Evolutionary conservation across 1,284 basidiomycete species (phyloP), one percentile per base, ranked within the genome.

Genomic region (Leucoagaricus sp.): DNA sequence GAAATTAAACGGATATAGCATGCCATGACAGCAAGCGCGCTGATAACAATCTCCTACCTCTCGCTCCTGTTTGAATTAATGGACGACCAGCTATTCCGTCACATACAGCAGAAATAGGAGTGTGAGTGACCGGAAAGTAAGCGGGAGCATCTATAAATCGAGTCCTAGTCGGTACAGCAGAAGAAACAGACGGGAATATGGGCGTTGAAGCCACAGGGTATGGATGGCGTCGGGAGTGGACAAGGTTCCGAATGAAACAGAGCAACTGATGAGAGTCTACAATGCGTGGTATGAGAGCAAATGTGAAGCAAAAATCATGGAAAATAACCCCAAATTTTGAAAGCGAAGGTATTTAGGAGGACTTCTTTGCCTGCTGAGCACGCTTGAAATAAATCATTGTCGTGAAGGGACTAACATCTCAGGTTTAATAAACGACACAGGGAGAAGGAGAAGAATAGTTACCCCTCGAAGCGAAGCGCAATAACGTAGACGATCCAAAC

Each of bases 401-500:
- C 25, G 90, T 93, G 73, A 92, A 92, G 0, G 90, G 90, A 19
- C 89, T 91, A 55, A 13, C 41, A 57, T 31, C 21, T 26, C 3
- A 19, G 28, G 28, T 41, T 64, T 23, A 64, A 54, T 45, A 47
- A 48, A n/a, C 7, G 15, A 31, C 34, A 23, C n/a, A 19, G 6
- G 8, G 42, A 33, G 19, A 33, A 31, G 10, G 25, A 31, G 33
- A 9, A 33, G 21, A 59, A 12, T 28, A 75, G 86, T 53, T 67
- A 95, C 91, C 93, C 94, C 77, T 97, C 95, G 69, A 83, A 96
- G 21, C 79, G 80, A 53, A 96, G 80, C 2, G 95, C 96, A 59
- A 96, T 80, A 50, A 83, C 60, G 70, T 97, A 98, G 49, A 92
- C 86, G 51, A 93, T 69, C 72, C 90, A 90, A 40, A 97, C 91